A percentile compares a stretch with the other conserved stretches of the same genome.
Evolutionary conservation across 225 moss, liverwort and hornwort species (phyloP).

Genomic region (Climacium dendroides): DNA sequence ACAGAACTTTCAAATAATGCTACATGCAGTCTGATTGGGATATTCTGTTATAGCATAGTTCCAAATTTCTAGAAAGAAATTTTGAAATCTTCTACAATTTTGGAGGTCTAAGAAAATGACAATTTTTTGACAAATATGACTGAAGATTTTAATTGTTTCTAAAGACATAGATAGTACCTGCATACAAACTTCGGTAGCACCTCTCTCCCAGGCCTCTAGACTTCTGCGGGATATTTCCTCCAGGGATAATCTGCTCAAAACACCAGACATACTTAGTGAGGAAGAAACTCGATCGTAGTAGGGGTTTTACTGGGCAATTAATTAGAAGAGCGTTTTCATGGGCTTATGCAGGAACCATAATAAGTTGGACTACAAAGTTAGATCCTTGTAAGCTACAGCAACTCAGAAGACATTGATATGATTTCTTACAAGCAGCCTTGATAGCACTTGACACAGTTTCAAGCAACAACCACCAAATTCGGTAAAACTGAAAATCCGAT

Average conservation of each 20-base stretch:
- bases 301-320: not conserved
- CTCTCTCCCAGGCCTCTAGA: slow-evolving; percentile 84
- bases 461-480: not conserved
- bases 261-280: not conserved
- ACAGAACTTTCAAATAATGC: not conserved
- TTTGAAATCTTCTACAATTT: not conserved
- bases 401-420: not conserved
- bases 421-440: not conserved
- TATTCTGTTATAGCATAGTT: not conserved
- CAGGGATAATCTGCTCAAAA: slow-evolving; percentile 50
- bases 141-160: not conserved
- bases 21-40: not conserved
- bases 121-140: not conserved
- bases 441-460: not conserved
- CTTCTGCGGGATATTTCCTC: slow-evolving; percentile 18
- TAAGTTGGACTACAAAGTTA: not conserved
- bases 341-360: not conserved
- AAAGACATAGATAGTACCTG: slow-evolving; percentile 27
- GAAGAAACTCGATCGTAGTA: not conserved
- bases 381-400: not conserved
- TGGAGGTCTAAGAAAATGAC: not conserved
- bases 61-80: not conserved
- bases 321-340: not conserved
- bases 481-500: not conserved
- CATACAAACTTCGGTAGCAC: slow-evolving; percentile 96